Conservation (phyloP, 371 early-diverging fungal species). For the Actinomortierella ambigua region DNA sequence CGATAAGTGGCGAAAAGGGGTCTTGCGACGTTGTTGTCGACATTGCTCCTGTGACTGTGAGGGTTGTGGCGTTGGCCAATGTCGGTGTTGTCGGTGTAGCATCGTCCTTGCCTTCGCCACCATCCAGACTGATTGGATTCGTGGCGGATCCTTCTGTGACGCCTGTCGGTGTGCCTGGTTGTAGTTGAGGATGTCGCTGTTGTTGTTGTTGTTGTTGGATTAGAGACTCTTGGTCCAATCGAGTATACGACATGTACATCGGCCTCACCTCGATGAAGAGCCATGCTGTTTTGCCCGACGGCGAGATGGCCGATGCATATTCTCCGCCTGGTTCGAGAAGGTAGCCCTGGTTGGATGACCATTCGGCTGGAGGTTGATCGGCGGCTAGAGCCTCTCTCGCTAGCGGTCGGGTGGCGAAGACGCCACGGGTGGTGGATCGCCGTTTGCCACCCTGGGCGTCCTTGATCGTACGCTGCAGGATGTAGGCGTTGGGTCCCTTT, state of each 20-base stretch:
- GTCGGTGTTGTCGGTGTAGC: conserved; percentile 19
- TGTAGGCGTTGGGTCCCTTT: conserved; percentile 45
- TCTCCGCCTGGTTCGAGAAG: conserved; percentile 41
- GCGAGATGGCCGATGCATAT: conserved; percentile 41
- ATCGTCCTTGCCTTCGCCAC: conserved; percentile 8
- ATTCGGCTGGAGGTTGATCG: conserved; percentile 35
- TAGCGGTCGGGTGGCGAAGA: conserved; percentile 31
- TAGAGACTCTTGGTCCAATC: conserved; percentile 25
- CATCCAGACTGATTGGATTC: conserved; percentile 43
- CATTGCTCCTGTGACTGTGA: background rate
- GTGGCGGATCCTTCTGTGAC: conserved; percentile 18
- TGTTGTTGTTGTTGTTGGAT: conserved; percentile 7
- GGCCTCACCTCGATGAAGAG: conserved; percentile 41
- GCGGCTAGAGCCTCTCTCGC: conserved; percentile 34
- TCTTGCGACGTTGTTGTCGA: conserved; percentile 5
- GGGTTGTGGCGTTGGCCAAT: background rate
- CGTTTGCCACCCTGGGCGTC: conserved; percentile 47
- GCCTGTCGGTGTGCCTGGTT: conserved; percentile 1
- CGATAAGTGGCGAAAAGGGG: conserved; percentile 36
- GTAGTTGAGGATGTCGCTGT: background rate
- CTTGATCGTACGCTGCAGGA: conserved; percentile 43
- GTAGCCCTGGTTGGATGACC: conserved; percentile 41
- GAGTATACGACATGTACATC: conserved; percentile 34
- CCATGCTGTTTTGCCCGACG: conserved; percentile 44
- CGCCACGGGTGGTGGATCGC: conserved; percentile 41